phyloP scores from a whole-genome alignment of 306 rosid genomes.

The Acmispon strigosus region DNA sequence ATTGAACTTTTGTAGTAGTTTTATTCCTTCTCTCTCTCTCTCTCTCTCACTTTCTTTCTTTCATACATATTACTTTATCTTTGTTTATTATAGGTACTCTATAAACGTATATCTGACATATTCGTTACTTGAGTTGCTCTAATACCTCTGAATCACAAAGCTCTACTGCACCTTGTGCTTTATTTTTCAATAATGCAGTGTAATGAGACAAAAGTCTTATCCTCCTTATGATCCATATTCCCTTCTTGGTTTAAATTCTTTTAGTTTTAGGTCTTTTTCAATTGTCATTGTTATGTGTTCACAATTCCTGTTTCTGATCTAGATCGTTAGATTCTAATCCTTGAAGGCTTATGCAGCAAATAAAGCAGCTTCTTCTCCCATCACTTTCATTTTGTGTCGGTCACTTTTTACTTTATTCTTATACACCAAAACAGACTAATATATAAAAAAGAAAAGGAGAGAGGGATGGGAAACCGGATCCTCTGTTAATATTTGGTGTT shows the following conservation, averaged over 20 bases:
- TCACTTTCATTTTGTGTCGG: conserved; percentile 66
- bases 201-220: conserved; percentile 69
- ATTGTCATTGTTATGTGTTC: conserved; percentile 10
- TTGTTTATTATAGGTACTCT: conserved; percentile 14
- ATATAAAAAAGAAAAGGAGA: background rate
- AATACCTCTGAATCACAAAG: conserved; percentile 43
- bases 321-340: conserved; percentile 37
- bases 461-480: no score
- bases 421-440: conserved; percentile 24
- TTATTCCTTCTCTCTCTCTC: conserved; percentile 5
- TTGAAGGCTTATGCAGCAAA: conserved; percentile 15
- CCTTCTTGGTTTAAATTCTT: conserved; percentile 21
- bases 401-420: conserved; percentile 82
- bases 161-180: conserved; percentile 29
- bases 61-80: conserved; percentile 13
- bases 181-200: conserved; percentile 3
- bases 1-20: conserved; percentile 20
- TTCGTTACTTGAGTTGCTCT: conserved; percentile 79
- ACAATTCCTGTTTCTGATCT: conserved; percentile 21
- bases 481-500: no score
- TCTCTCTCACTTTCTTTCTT: conserved; percentile 14
- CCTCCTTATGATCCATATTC: conserved; percentile 16
- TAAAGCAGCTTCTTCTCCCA: conserved; percentile 30
- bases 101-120: conserved; percentile 40
- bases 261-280: conserved; percentile 5